Base-by-base conservation (phyloP, 768 basidiomycete species). In the Pulveroboletus sp. region DNA sequence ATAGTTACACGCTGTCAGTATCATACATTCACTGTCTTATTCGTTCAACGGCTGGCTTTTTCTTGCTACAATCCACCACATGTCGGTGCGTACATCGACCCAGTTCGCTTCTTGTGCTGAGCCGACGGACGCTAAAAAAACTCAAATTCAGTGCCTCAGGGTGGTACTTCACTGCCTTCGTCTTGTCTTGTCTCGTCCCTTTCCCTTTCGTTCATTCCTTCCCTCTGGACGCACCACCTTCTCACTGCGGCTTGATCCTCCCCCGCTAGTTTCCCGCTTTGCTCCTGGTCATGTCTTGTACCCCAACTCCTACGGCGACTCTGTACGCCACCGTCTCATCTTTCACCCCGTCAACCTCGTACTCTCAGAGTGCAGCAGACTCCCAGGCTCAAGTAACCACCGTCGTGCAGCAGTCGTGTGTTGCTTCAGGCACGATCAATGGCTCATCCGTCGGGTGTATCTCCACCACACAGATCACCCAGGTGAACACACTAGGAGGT, bases 231-330 rank as follows among this genome's bases (percentile, higher is more conserved):
- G n/a, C 26, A 13, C 33, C n/a, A 5, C 8, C 6, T 26, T 36
- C 26, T 35, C 18, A 17, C 17, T 13, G 42, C 11, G 30, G 14
- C 18, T n/a, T 13, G 21, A n/a, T 35, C 8, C 38, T 17, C 18
- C 27, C 24, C 35, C 30, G 9, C 26, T 15, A 27, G 13, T 17
- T 11, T 8, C 8, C 5, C 13, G 9, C 18, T 30, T 8, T n/a
- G 8, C 18, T 11, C 35, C 27, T 14, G 37, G 43, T 47, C 48
- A 68, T 69, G 62, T 61, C 76, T 47, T 80, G 78, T 56, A 62
- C 62, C 33, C 62, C 74, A 18, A 64, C 68, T 44, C 71, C 78
- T 41, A 78, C 76, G 7, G 64, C 65, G 56, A 78, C 77, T 6
- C 62, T 63, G 39, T 77, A 73, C 51, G 66, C 63, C 39, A 60